Evolutionary conservation across 129 eudicot species (phyloP).

Genomic region (Heracleum sosnowskyi): DNA sequence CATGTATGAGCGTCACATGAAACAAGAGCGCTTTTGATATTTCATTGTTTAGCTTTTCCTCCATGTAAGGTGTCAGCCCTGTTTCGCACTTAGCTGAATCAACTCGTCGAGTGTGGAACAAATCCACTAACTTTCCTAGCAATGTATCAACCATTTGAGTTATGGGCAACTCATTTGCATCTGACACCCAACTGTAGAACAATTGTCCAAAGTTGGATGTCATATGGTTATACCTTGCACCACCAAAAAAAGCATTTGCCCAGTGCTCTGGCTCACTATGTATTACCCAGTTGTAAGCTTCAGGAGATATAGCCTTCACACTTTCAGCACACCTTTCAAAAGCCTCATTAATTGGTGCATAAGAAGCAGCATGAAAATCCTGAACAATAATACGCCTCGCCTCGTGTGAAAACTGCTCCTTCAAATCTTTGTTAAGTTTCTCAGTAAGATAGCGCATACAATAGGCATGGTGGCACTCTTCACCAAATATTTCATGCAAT

Average conservation of each 20-base stretch:
- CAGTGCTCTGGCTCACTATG: slow-evolving; percentile 68
- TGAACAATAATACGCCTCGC: slow-evolving; percentile 91
- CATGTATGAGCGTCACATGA: slow-evolving; percentile 51
- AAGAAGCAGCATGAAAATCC: slow-evolving; percentile 75
- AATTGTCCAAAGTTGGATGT: slow-evolving; percentile 68
- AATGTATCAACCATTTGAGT: slow-evolving; percentile 74
- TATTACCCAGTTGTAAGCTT: slow-evolving; percentile 73
- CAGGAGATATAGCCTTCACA: slow-evolving; percentile 78
- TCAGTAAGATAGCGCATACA: slow-evolving; percentile 70
- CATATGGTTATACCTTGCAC: slow-evolving; percentile 70
- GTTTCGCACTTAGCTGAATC: slow-evolving; percentile 71
- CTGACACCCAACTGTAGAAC: slow-evolving; percentile 75
- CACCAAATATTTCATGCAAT: slow-evolving; percentile 44
- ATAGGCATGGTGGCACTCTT: slow-evolving; percentile 63
- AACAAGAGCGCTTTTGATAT: slow-evolving; percentile 35
- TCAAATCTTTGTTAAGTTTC: slow-evolving; percentile 75
- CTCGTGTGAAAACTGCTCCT: slow-evolving; percentile 77
- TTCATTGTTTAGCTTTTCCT: slow-evolving; percentile 59
- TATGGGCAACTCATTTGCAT: slow-evolving; percentile 73
- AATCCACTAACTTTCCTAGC: slow-evolving; percentile 79
- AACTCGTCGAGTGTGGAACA: slow-evolving; percentile 55
- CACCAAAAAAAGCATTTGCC: slow-evolving; percentile 79
- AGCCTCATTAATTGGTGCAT: slow-evolving; percentile 52
- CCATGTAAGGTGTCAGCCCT: slow-evolving; percentile 64
- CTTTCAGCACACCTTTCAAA: slow-evolving; percentile 56